phyloP scores from a whole-genome alignment of 371 early-diverging fungal species.

The Smittium culicis region DNA sequence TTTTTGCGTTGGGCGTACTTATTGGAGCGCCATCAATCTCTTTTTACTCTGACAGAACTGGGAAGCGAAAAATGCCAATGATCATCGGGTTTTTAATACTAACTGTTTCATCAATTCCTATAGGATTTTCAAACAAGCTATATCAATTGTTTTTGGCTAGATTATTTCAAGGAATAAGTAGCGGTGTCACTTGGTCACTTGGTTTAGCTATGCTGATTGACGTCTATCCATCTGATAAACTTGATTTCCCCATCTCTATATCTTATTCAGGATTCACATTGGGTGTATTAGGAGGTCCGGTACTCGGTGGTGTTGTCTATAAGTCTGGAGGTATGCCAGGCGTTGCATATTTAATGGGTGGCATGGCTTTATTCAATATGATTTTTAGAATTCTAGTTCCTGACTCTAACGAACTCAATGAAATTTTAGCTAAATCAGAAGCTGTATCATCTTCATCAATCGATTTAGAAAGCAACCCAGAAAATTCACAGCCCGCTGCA shows the following conservation, averaged over 20 bases:
- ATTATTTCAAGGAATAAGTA: conserved; percentile 61
- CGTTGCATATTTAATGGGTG: conserved; percentile 57
- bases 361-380: background rate
- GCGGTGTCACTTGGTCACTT: conserved; percentile 68
- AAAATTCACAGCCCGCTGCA: background rate
- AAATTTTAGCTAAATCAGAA: background rate
- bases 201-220: conserved; percentile 67
- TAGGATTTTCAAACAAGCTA: conserved; percentile 47
- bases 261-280: conserved; percentile 54
- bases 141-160: conserved; percentile 56
- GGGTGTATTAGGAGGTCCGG: conserved; percentile 49
- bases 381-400: conserved; percentile 3
- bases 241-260: conserved; percentile 67
- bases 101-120: background rate
- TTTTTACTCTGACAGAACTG: conserved; percentile 55
- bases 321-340: conserved; percentile 50
- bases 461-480: background rate
- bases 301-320: conserved; percentile 61
- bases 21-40: conserved; percentile 63
- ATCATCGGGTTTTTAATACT: conserved; percentile 43
- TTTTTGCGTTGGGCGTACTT: conserved; percentile 68
- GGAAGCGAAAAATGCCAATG: conserved; percentile 62
- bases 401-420: background rate
- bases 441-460: background rate
- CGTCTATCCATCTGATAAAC: conserved; percentile 47